phyloP scores from a whole-genome alignment of 768 basidiomycete species.

The Mycena galericulata region DNA sequence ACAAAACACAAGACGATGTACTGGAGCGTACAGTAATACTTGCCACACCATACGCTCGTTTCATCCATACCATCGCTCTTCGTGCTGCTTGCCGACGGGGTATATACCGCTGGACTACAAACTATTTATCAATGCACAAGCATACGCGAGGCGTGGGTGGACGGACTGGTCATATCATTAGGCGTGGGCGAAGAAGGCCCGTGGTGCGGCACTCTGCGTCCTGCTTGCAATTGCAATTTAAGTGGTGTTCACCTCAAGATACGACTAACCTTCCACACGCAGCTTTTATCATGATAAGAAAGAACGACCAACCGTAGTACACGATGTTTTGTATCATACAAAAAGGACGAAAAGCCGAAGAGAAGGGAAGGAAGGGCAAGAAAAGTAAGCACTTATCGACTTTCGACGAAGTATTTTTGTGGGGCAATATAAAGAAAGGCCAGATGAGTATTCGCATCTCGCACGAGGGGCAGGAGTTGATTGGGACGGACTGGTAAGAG shows the following conservation, averaged over 20 bases:
- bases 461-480: slow-evolving; percentile 33
- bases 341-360: slow-evolving; percentile 8
- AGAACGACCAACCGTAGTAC: slow-evolving; percentile 36
- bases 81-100: too few relatives aligned
- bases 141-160: slow-evolving; percentile 22
- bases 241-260: slow-evolving; percentile 21
- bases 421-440: slow-evolving; percentile 29
- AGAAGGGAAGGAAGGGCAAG: slow-evolving; percentile 1
- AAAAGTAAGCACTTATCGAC: slow-evolving; percentile 32
- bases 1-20: too few relatives aligned
- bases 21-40: too few relatives aligned
- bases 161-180: slow-evolving; percentile 28
- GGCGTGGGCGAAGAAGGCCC: background rate
- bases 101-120: slow-evolving; percentile 11
- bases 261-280: slow-evolving; percentile 29
- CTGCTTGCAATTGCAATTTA: slow-evolving; percentile 27
- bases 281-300: slow-evolving; percentile 16
- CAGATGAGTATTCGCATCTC: slow-evolving; percentile 31
- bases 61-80: too few relatives aligned
- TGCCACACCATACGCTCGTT: too few relatives aligned
- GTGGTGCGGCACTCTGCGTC: background rate
- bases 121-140: slow-evolving; percentile 28
- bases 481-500: slow-evolving; percentile 50
- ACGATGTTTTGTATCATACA: slow-evolving; percentile 34
- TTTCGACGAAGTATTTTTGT: slow-evolving; percentile 8